Evolutionary conservation across 2,329 filamentous ascomycete genomes (phyloP), one percentile per base, ranked within the genome.

Genomic region (Arthrinium phaeospermum): DNA sequence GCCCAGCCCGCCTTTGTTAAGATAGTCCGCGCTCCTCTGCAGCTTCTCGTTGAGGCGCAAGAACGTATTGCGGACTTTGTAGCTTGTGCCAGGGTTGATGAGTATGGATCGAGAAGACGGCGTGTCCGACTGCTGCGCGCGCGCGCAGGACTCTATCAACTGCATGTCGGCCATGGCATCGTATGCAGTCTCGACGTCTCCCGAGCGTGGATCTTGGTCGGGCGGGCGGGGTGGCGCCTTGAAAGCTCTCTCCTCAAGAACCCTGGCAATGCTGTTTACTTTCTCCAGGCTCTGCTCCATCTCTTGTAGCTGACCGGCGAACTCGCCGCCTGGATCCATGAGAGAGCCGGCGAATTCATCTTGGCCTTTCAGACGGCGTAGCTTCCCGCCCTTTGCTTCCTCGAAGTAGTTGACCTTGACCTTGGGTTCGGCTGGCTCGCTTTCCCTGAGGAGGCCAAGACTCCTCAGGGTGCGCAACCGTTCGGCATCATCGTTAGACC

Each of bases 391-490:
- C 3, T 81, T 80, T 19, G 82, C 82, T 76, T 88, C 84, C 71
- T 89, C 86, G 73, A 87, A 89, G 76, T 83, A 88, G 12, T 83
- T 82, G 14, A 88, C 81, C 3, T 80, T 74, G 8, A 77, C 64
- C 71, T 72, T 68, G 19, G 77, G 75, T 57, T 74, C 72, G 53
- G 51, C 73, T 57, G 34, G 72, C 14, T 70, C 46, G 47, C 19
- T 71, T 12, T 78, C 74, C 45, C 74, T 74, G 8, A 78, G 68
- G 13, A 83, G 77, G 10, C 80, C 80, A 2, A 81, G 73, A 3
- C 75, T 47, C 57, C 76, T 72, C 22, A 81, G 67, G 2, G 77
- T 77, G 67, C 78, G 78, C 27, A 75, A 73, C 10, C 79, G 79
- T 67, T 81, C 79, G 53, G 71, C 70, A 34, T 81, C 79, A 30